A percentile compares a stretch with the other conserved stretches of the same genome.
Conservation (phyloP, 1,139 yeast species). For the Pichia sorboxylosa region DNA sequence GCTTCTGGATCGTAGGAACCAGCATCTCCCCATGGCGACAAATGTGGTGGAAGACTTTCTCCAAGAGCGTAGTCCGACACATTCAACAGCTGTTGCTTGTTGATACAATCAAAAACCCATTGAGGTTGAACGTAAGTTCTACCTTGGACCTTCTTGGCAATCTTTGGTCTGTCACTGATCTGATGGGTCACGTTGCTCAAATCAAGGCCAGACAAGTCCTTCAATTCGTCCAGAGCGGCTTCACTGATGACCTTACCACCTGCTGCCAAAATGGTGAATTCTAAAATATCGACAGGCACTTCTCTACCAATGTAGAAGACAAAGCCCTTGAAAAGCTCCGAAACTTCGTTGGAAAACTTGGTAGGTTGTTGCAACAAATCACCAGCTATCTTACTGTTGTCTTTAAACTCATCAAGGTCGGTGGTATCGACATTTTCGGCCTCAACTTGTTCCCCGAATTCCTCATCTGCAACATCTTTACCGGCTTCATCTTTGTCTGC, state of each 20-base stretch:
- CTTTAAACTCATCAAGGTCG: slow-evolving; percentile 61
- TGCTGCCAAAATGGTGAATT: slow-evolving; percentile 73
- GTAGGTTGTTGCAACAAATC: slow-evolving; percentile 77
- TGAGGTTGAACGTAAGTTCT: slow-evolving; percentile 95
- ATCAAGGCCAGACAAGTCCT: slow-evolving; percentile 39
- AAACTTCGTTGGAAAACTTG: slow-evolving; percentile 42
- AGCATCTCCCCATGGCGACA: slow-evolving; percentile 98
- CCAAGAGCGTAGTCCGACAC: slow-evolving; percentile 87
- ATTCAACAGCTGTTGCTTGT: slow-evolving; percentile 61
- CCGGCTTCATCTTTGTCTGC: slow-evolving; percentile 30
- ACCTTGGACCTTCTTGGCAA: slow-evolving; percentile 70
- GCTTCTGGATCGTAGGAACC: slow-evolving; percentile 81
- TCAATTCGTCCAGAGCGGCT: slow-evolving; percentile 64
- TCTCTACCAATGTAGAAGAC: slow-evolving; percentile 89
- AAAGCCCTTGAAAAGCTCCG: slow-evolving; percentile 60
- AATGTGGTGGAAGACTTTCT: slow-evolving; percentile 89
- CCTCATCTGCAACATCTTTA: slow-evolving; percentile 28
- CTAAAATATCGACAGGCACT: slow-evolving; percentile 85
- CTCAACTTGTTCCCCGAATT: slow-evolving; percentile 30
- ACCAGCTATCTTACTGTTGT: slow-evolving; percentile 47
- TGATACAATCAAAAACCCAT: slow-evolving; percentile 91
- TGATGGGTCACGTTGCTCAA: slow-evolving; percentile 77
- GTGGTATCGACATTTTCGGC: slow-evolving; percentile 33
- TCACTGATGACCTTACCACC: slow-evolving; percentile 87
- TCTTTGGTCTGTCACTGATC: slow-evolving; percentile 82